phyloP scores from a whole-genome alignment of 2,329 filamentous ascomycete species.

The Pseudofabraea citricarpa region DNA sequence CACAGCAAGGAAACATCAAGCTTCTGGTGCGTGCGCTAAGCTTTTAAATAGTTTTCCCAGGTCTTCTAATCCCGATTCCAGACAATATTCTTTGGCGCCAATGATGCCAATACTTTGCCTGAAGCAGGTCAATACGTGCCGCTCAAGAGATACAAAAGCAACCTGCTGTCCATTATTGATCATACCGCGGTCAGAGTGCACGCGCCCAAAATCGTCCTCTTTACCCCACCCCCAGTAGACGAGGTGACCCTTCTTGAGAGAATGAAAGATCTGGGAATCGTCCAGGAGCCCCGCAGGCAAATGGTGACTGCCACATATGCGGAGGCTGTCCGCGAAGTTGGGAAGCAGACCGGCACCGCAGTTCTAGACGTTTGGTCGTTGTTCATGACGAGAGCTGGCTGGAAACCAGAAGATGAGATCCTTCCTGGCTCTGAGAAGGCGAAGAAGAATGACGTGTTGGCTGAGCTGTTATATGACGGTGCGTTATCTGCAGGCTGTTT shows the following conservation, averaged over 20 bases:
- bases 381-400: conserved; percentile 62
- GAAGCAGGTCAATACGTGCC: conserved; percentile 68
- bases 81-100: conserved; percentile 76
- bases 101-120: conserved; percentile 68
- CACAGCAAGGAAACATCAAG: conserved; percentile 15
- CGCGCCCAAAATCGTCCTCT: conserved; percentile 65
- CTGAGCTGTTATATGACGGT: conserved; percentile 17
- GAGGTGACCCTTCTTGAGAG: conserved; percentile 51
- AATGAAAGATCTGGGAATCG: conserved; percentile 39
- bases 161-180: conserved; percentile 64
- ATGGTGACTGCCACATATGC: conserved; percentile 44
- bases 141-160: conserved; percentile 65
- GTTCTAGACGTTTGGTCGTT: conserved; percentile 76
- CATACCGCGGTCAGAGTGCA: conserved; percentile 68
- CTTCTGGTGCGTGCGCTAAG: conserved; percentile 11
- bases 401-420: conserved; percentile 9
- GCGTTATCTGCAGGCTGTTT: not conserved
- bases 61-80: not conserved
- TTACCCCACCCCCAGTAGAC: conserved; percentile 81
- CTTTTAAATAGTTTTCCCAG: not conserved
- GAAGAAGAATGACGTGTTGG: conserved; percentile 13
- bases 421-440: conserved; percentile 10
- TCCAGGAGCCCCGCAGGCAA: conserved; percentile 38
- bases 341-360: conserved; percentile 36
- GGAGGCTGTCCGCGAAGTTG: conserved; percentile 55